Percentiles rank a stretch among this genome's conserved stretches.
phyloP scores from a whole-genome alignment of 306 rosid genomes.

The Mucuna pruriens region DNA sequence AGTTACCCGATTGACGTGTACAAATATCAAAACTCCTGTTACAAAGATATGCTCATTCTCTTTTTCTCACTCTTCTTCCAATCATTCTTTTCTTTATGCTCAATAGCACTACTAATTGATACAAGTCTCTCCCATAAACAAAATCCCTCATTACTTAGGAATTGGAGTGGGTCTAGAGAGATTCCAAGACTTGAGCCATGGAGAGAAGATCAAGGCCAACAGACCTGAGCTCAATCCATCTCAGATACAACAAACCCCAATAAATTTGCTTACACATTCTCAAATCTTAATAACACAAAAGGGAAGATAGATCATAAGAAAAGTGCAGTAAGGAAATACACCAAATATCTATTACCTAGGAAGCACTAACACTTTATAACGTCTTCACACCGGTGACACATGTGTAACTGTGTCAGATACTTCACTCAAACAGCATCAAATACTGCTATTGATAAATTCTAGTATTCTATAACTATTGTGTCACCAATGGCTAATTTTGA shows the following conservation, averaged over 20 bases:
- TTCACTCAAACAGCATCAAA: not conserved
- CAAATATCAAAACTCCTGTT: not conserved
- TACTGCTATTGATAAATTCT: not conserved
- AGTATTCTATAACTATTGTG: not conserved
- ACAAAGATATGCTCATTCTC: slow-evolving; percentile 2
- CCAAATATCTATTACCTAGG: not conserved
- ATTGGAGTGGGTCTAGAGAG: not conserved
- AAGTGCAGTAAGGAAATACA: not conserved
- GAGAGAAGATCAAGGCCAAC: not conserved
- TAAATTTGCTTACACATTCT: not conserved
- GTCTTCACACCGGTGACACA: not conserved
- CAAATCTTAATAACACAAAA: not conserved
- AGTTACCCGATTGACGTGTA: not conserved
- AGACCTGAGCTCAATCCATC: not conserved
- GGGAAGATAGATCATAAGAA: not conserved
- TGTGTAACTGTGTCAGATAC: not conserved
- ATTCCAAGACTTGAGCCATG: not conserved
- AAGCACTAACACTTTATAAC: not conserved
- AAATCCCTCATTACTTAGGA: not conserved
- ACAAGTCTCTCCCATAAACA: not conserved
- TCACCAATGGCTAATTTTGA: not conserved
- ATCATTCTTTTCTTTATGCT: not conserved
- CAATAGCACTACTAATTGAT: not conserved
- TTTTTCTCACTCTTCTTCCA: not conserved
- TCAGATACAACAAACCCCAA: not conserved